These are phyloP conservation scores for Gossypium davidsonii DNA, from an alignment of 441 rosid species.

Conservation along the genomic window DNA sequence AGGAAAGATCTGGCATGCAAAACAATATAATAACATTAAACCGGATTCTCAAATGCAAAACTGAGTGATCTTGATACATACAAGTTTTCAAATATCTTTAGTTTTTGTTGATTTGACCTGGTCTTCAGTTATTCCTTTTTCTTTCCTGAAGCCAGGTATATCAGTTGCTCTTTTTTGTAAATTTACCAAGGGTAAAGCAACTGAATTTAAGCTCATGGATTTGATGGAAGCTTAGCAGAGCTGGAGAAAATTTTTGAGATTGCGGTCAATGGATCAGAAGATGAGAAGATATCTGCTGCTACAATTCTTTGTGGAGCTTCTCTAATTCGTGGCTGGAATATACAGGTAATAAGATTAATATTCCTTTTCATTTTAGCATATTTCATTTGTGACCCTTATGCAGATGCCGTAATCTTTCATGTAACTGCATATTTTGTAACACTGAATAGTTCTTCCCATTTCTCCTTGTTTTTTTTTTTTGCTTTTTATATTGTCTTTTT, in stretches of 20 bases:
- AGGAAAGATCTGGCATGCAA: background rate
- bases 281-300: slow-evolving; percentile 69
- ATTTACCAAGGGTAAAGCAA: slow-evolving; percentile 61
- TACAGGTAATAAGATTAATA: slow-evolving; percentile 42
- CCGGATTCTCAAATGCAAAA: background rate
- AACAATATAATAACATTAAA: background rate
- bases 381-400: slow-evolving; percentile 6
- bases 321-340: slow-evolving; percentile 72
- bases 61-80: slow-evolving; percentile 13
- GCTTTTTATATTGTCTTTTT: background rate
- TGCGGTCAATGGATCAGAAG: slow-evolving; percentile 63
- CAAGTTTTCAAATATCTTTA: slow-evolving; percentile 22
- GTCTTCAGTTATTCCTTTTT: slow-evolving; percentile 57
- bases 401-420: slow-evolving; percentile 3
- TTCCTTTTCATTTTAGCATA: slow-evolving; percentile 1
- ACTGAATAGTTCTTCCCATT: background rate
- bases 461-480: background rate
- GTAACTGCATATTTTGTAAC: background rate
- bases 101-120: slow-evolving; percentile 35
- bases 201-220: slow-evolving; percentile 71
- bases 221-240: slow-evolving; percentile 87
- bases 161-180: slow-evolving; percentile 67
- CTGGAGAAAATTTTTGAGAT: slow-evolving; percentile 65
- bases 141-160: slow-evolving; percentile 70
- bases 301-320: slow-evolving; percentile 72